These are phyloP conservation scores for Croton laevigatus DNA, from an alignment of 441 rosid genomes.

Conservation along the genomic window DNA sequence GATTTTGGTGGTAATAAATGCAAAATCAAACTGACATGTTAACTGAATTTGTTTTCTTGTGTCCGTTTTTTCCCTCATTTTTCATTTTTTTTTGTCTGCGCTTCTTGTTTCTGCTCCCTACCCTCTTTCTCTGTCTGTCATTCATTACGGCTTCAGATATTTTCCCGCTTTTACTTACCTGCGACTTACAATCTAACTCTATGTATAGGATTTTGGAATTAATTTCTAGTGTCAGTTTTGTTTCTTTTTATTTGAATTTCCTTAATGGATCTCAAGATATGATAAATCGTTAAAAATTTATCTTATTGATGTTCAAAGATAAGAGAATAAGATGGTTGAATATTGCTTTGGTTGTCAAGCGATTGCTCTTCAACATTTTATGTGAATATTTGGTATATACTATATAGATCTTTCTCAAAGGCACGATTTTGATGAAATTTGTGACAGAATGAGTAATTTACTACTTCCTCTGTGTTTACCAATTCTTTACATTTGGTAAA, in stretches of 20 bases:
- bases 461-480: too few relatives aligned
- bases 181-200: not conserved
- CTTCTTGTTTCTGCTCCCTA: not conserved
- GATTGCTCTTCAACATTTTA: not conserved
- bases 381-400: not conserved
- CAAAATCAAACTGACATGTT: conserved; percentile 4
- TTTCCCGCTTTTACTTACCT: not conserved
- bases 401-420: not conserved
- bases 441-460: too few relatives aligned
- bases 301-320: not conserved
- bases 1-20: conserved; percentile 3
- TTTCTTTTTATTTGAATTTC: not conserved
- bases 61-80: conserved; percentile 2
- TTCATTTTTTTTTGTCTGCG: not conserved
- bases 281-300: not conserved
- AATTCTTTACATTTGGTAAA: too few relatives aligned
- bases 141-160: conserved; percentile 7
- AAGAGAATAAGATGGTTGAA: not conserved
- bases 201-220: not conserved
- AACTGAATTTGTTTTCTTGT: conserved; percentile 16
- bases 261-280: not conserved
- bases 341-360: not conserved
- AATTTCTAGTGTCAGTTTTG: not conserved
- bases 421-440: not conserved
- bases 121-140: not conserved